Conservation (phyloP, 2,329 filamentous ascomycete species). For the Albophoma yamanashiensis region DNA sequence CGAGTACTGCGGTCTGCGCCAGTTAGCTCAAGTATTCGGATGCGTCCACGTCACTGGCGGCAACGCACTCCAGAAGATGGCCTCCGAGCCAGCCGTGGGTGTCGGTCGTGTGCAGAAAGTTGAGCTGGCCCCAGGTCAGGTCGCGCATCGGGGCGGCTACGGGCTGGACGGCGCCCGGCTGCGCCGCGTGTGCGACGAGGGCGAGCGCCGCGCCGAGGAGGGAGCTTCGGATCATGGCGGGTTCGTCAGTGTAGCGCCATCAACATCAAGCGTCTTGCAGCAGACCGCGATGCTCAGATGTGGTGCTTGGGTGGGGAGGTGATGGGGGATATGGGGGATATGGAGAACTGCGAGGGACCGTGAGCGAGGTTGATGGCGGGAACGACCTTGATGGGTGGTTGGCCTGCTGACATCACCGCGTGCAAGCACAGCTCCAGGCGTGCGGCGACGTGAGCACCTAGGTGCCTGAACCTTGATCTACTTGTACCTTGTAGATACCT, state of each 20-base stretch:
- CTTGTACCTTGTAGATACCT: no score
- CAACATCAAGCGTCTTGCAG: not conserved
- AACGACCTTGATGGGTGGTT: not conserved
- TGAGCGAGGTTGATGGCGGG: not conserved
- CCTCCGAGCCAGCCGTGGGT: constrained; percentile 94
- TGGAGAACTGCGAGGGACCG: not conserved
- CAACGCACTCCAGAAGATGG: constrained; percentile 72
- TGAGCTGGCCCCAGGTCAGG: constrained; percentile 85
- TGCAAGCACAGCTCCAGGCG: not conserved
- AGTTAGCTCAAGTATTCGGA: not conserved
- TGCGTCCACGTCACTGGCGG: not conserved
- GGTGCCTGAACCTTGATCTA: no score
- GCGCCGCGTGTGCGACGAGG: constrained; percentile 37
- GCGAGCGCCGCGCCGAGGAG: constrained; percentile 19
- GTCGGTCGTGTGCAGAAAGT: constrained; percentile 95
- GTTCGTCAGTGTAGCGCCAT: not conserved
- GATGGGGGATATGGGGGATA: no score
- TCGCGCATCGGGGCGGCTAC: constrained; percentile 72
- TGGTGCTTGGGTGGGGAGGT: not conserved
- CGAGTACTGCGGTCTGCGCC: constrained; percentile 69
- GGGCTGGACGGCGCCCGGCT: constrained; percentile 72
- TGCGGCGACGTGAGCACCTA: not conserved
- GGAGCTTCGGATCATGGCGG: constrained; percentile 15
- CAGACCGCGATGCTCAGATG: not conserved
- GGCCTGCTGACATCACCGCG: not conserved